A percentile compares a stretch with the other conserved stretches of the same genome.
Evolutionary conservation across 495 filamentous ascomycete genomes (phyloP).

Genomic region (Xylaria acuta): DNA sequence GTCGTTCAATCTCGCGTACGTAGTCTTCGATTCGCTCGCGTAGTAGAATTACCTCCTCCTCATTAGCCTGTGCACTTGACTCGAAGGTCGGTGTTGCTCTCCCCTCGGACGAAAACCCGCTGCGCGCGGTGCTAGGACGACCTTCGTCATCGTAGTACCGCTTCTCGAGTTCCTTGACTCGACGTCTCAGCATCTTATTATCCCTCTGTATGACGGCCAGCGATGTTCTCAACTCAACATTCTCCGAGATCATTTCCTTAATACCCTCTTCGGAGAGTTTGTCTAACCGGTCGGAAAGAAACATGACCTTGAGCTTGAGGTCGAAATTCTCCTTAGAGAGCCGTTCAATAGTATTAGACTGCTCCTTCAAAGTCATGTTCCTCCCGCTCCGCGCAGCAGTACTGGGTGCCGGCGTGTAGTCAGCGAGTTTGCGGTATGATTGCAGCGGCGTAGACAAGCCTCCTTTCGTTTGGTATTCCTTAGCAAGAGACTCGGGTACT

Average conservation of each 20-base stretch:
- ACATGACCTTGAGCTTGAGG: conserved; percentile 96
- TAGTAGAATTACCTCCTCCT: conserved; percentile 83
- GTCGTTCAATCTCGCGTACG: conserved; percentile 79
- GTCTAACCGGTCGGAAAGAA: conserved; percentile 89
- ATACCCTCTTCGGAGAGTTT: conserved; percentile 94
- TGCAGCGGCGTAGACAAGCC: conserved; percentile 59
- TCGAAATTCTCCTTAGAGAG: conserved; percentile 97
- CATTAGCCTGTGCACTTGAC: conserved; percentile 71
- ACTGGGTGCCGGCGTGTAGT: conserved; percentile 57
- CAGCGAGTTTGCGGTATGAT: conserved; percentile 50
- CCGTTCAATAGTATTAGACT: conserved; percentile 94
- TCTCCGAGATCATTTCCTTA: conserved; percentile 96
- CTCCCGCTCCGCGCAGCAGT: conserved; percentile 70
- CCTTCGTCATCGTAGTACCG: conserved; percentile 76
- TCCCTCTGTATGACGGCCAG: conserved; percentile 88
- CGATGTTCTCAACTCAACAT: conserved; percentile 91
- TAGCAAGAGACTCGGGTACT: conserved; percentile 85
- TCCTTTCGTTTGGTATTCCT: conserved; percentile 73
- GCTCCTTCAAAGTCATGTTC: conserved; percentile 93
- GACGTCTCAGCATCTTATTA: conserved; percentile 77
- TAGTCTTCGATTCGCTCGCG: conserved; percentile 84
- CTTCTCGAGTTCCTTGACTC: conserved; percentile 84
- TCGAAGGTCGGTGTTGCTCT: conserved; percentile 56
- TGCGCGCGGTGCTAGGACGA: conserved; percentile 60
- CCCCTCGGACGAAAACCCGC: conserved; percentile 54